Base-by-base conservation (phyloP, 75 land plant species). In the Adiantum capillusveneris region DNA sequence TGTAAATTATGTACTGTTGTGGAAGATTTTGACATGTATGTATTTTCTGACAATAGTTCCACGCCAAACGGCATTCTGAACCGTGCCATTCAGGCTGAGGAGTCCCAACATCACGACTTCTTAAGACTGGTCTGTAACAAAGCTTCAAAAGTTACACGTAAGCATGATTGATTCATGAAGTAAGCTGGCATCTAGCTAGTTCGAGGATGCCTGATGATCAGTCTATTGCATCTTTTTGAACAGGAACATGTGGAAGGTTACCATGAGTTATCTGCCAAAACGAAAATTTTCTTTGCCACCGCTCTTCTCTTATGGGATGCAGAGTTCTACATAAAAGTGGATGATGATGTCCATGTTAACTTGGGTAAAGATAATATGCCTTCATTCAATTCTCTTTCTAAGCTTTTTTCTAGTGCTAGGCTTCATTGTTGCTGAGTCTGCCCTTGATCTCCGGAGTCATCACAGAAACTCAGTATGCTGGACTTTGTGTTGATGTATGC, bases 161-260 rank as follows among this genome's bases (percentile, higher is more conserved):
- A 17, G 27, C 57, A 56, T 7, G 29, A 7, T 25, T 29, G 57
- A 12, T 26, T 25, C 12, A 3, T 12, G 24, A 17, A 25, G 7
- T 25, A 7, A 56, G 57, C 57, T 29, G 6, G 57, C 25, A 56
- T 56, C 12, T 26, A 12, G 57, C 14, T 6, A 56, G 26, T 56
- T 52, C n/a, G 53, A 25, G 18, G 57, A 56, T 34, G 37, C 37
- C 48, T 20, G 37, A 62, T 16, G 14, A 41, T 44, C 29, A 42
- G 6, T 18, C 58, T 31, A 11, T 37, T 24, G 64, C 25, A 6
- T 44, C 18, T 14, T n/a, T 2, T 46, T n/a, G 50, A 9, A 46
- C 65, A 65, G 67, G 70, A 66, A 11, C 93, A 88, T 62, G 78
- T 84, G 0, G 93, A 88, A 63, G 93, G 93, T 7, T 88, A 88